Evolutionary conservation across 805 yeast genomes (phyloP).

Genomic region (Candida takata): DNA sequence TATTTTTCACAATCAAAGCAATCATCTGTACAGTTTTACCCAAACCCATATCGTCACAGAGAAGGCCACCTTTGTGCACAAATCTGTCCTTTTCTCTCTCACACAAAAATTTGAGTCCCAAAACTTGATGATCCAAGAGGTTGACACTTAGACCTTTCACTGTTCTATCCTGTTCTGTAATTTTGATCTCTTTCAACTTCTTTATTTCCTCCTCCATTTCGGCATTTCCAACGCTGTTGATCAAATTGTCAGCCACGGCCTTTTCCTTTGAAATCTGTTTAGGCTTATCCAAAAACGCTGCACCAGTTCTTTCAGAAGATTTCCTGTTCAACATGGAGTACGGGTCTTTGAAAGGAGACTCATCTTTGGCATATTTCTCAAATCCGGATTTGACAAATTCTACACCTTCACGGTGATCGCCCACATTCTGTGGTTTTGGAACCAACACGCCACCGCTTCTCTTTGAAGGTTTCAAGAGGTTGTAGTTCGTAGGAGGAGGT

Average conservation of each 20-base stretch:
- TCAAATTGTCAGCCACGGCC: constrained; percentile 11
- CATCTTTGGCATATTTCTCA: constrained; percentile 12
- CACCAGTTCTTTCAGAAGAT: constrained; percentile 13
- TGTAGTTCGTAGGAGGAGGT: not conserved
- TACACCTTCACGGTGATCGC: constrained; percentile 9
- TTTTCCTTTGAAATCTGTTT: constrained; percentile 6
- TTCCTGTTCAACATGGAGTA: constrained; percentile 16
- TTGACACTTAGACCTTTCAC: constrained; percentile 33
- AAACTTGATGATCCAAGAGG: constrained; percentile 39
- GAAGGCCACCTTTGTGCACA: constrained; percentile 44
- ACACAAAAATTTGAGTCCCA: constrained; percentile 36
- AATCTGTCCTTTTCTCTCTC: constrained; percentile 28
- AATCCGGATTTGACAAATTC: constrained; percentile 11
- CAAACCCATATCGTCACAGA: constrained; percentile 88
- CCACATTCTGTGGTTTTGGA: constrained; percentile 6
- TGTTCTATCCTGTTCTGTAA: constrained; percentile 17
- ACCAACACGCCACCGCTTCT: constrained; percentile 6
- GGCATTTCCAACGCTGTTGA: constrained; percentile 9
- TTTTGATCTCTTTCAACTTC: constrained; percentile 8
- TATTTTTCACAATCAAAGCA: constrained; percentile 42
- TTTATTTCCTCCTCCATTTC: constrained; percentile 14
- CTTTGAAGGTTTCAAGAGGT: constrained; percentile 1
- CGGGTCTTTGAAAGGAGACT: constrained; percentile 21
- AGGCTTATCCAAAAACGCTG: constrained; percentile 14
- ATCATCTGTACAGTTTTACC: constrained; percentile 81